Evolutionary conservation across 345 rosid species (phyloP), one percentile per base, ranked within the genome.

Genomic region (Rhizophora apiculata): DNA sequence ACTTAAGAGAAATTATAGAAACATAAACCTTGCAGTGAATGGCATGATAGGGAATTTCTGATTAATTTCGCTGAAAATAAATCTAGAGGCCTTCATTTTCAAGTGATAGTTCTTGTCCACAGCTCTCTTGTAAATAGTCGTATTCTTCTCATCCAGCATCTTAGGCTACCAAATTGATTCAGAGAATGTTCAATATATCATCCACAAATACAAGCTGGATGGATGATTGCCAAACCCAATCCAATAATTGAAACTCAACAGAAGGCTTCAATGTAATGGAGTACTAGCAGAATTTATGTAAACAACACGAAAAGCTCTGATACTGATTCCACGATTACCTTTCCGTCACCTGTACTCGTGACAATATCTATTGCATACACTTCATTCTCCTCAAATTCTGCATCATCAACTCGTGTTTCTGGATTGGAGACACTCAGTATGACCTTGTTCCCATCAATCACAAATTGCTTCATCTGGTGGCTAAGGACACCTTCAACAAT

Each of bases 81-180:
- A 96, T 79, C 99, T 84, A 64, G 99, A 96, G 51, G 99, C 91
- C 82, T 92, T 96, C 99, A 96, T 90, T 74, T 92, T 96, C 82
- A 96, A 82, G 77, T 90, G 96, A 83, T 96, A 96, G 68, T 76
- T 89, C 78, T 82, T 85, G 84, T 82, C 85, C 49, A 85, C 94
- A 19, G 96, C 98, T 77, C 92, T 92, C 85, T 87, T 96, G 72
- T 96, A 96, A 63, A 96, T 72, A 46, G 98, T 96, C 1, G 99
- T 96, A 70, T 90, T 93, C 82, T 86, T 96, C 87, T 96, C 99
- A 66, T 96, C 99, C 78, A 96, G 74, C 57, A 96, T 80, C 82
- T 85, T 92, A 1, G 98, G 99, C 99, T 96, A 88, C 81, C 82
- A 73, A 78, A 59, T 60, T 6, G 39, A 53, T 10, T 21, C 24